Evolutionary conservation across 1,284 basidiomycete species (phyloP).

Genomic region (Inonotus hispidus): DNA sequence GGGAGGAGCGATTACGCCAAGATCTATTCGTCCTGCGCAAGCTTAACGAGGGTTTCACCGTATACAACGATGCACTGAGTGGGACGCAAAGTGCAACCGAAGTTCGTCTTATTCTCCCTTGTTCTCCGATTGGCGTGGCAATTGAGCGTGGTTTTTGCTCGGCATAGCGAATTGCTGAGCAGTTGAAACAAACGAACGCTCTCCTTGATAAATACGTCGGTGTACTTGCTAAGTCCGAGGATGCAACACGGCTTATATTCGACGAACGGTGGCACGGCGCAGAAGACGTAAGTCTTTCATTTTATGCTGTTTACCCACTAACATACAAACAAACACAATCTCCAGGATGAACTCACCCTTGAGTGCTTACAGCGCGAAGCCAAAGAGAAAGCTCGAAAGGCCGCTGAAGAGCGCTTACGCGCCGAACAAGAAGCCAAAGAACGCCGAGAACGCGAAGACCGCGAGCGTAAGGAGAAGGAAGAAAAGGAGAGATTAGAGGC

Average conservation of each 20-base stretch:
- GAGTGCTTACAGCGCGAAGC: conserved; percentile 43
- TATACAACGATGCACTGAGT: conserved; percentile 58
- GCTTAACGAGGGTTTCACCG: conserved; percentile 60
- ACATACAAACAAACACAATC: neutral
- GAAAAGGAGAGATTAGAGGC: conserved; percentile 16
- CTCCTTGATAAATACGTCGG: conserved; percentile 67
- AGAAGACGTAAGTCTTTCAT: conserved; percentile 45
- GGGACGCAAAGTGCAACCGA: conserved; percentile 60
- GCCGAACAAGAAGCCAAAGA: conserved; percentile 13
- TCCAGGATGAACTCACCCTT: conserved; percentile 53
- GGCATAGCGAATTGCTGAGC: conserved; percentile 52
- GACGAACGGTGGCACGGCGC: conserved; percentile 72
- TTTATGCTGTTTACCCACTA: neutral
- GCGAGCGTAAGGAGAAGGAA: conserved; percentile 9
- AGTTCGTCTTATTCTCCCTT: conserved; percentile 34
- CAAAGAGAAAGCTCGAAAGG: conserved; percentile 30
- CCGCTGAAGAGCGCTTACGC: conserved; percentile 28
- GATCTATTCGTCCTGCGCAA: conserved; percentile 68
- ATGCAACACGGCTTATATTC: conserved; percentile 57
- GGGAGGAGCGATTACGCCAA: conserved; percentile 67
- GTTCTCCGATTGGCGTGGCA: neutral
- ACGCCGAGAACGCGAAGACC: conserved; percentile 23
- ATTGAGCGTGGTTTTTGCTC: neutral
- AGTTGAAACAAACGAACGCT: conserved; percentile 63
- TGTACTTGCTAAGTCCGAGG: conserved; percentile 65